Evolutionary conservation across 345 rosid species (phyloP), one percentile per base, ranked within the genome.

Genomic region (Orychophragmus violaceus): DNA sequence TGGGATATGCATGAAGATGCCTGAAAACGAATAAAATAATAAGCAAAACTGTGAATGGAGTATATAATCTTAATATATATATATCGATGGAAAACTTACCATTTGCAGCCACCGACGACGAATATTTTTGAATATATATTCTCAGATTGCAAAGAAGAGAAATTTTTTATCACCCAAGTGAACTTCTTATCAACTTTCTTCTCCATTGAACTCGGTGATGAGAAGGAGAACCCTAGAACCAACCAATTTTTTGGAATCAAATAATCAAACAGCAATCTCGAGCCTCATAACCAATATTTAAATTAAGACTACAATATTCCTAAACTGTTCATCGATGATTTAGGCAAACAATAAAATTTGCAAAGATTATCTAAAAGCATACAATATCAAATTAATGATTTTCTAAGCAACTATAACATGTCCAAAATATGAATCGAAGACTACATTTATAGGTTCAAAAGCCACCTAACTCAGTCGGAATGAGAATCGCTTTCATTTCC

Each of bases 1-100:
- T 87, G 1, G 95, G 95, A 28, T 79, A 90, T 22, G 81, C 81
- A 29, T 77, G 79, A 68, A 87, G 62, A 68, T 84, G 77, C 97
- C 91, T 90, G 79, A 29, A 54, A 25, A 33, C 18, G 6, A 58
- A 13, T 14, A 4, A 35, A 23, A 8, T 7, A 36, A 23, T n/a
- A 8, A 21, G 16, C n/a, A 27, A 39, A 27, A 52, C 29, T 10
- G 8, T n/a, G n/a, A n/a, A n/a, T n/a, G n/a, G n/a, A n/a, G n/a
- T n/a, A n/a, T n/a, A n/a, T n/a, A n/a, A n/a, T n/a, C n/a, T n/a
- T n/a, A n/a, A n/a, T n/a, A n/a, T n/a, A n/a, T n/a, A n/a, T n/a
- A n/a, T n/a, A n/a, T n/a, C n/a, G n/a, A n/a, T n/a, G n/a, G n/a
- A 57, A 57, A 22, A 6, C 32, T 17, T 28, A 44, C 66, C 66